Evolutionary conservation across 2,329 filamentous ascomycete species (phyloP).

Genomic region (Cladosporium sp.): DNA sequence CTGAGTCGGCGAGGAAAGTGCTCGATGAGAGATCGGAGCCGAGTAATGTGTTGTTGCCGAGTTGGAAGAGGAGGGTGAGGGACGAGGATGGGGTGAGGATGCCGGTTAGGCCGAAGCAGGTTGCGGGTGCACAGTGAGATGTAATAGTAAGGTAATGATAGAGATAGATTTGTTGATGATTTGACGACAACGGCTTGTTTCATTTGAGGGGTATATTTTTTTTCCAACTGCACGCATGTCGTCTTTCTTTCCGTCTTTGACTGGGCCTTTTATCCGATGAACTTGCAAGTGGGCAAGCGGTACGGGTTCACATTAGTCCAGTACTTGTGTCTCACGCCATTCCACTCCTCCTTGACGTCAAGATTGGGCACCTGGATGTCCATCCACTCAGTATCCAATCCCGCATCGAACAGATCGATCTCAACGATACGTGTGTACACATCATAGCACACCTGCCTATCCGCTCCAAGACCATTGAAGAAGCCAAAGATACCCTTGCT

Average conservation of each 20-base stretch:
- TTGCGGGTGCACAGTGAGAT: slow-evolving; percentile 22
- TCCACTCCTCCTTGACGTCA: slow-evolving; percentile 74
- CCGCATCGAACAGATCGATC: slow-evolving; percentile 84
- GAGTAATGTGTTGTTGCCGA: slow-evolving; percentile 43
- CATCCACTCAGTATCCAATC: slow-evolving; percentile 85
- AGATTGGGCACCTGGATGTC: slow-evolving; percentile 73
- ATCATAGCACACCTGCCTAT: slow-evolving; percentile 90
- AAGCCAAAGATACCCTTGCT: slow-evolving; percentile 59
- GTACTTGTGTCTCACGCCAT: slow-evolving; percentile 82
- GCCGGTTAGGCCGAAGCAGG: slow-evolving; percentile 28
- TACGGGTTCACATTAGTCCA: slow-evolving; percentile 79
- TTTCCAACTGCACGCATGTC: not conserved
- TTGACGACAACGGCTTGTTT: not conserved
- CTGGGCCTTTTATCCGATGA: slow-evolving; percentile 59
- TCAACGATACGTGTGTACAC: slow-evolving; percentile 89
- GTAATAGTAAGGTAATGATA: not conserved
- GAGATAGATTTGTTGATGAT: not conserved
- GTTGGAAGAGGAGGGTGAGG: slow-evolving; percentile 32
- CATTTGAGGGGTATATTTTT: slow-evolving; percentile 6
- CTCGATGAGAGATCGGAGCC: slow-evolving; percentile 34
- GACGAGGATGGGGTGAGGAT: slow-evolving; percentile 18
- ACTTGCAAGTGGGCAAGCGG: slow-evolving; percentile 71
- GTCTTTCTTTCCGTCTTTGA: not conserved
- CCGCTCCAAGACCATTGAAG: slow-evolving; percentile 80
- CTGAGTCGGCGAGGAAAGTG: slow-evolving; percentile 38